Evolutionary conservation across 1,139 yeast species (phyloP).

Genomic region (Taphrina sp.): DNA sequence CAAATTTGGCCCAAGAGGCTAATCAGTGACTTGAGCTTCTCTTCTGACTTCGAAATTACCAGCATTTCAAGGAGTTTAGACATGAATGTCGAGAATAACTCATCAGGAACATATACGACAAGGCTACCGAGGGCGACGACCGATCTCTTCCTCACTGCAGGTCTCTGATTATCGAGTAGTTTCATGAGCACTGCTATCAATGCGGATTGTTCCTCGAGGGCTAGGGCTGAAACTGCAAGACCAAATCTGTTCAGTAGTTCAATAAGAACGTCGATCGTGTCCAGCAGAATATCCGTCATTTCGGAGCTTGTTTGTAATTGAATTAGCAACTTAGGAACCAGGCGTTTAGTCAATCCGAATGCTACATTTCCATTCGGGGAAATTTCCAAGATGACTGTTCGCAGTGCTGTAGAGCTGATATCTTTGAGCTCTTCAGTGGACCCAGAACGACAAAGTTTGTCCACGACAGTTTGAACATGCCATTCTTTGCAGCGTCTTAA

Average conservation of each 20-base stretch:
- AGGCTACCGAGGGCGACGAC: conserved; percentile 57
- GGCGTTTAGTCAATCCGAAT: conserved; percentile 42
- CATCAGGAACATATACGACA: conserved; percentile 45
- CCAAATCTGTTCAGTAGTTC: conserved; percentile 62
- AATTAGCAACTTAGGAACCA: conserved; percentile 45
- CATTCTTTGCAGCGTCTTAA: conserved; percentile 40
- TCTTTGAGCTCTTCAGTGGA: conserved; percentile 46
- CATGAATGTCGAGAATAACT: conserved; percentile 42
- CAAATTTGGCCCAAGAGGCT: conserved; percentile 40
- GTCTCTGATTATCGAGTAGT: conserved; percentile 40
- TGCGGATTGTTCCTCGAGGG: conserved; percentile 38
- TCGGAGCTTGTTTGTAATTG: conserved; percentile 5
- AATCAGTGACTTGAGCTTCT: conserved; percentile 39
- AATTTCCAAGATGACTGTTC: conserved; percentile 51
- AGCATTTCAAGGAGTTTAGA: conserved; percentile 39
- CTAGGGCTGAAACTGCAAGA: conserved; percentile 46
- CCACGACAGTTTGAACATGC: conserved; percentile 39
- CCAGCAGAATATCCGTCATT: conserved; percentile 41
- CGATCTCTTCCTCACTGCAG: conserved; percentile 47
- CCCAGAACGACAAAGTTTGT: conserved; percentile 34
- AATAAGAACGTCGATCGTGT: conserved; percentile 61
- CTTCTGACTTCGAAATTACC: conserved; percentile 34
- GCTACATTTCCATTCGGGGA: conserved; percentile 45
- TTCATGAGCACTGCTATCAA: conserved; percentile 43
- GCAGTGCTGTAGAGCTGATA: conserved; percentile 67